Conservation (phyloP, 2,329 filamentous ascomycete genomes). For the Fusarium acutatum region DNA sequence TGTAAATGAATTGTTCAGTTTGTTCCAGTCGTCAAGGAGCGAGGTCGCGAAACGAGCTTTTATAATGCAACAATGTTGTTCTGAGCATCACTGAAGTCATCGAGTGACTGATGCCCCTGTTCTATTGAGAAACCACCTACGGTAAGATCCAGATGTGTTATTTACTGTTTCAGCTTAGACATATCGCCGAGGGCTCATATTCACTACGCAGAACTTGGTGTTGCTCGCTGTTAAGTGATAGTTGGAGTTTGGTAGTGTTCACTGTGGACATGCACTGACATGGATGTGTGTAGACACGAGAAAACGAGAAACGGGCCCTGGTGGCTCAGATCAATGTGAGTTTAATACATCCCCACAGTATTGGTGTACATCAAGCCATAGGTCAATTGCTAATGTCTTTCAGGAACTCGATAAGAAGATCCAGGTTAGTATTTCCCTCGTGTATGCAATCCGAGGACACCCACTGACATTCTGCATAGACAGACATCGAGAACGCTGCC, state of each 20-base stretch:
- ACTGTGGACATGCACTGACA: no score
- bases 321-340: fast-evolving
- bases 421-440: neutral
- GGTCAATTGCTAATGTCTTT: neutral
- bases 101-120: neutral
- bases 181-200: neutral
- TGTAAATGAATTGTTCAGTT: neutral
- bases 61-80: neutral
- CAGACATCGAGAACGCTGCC: fast-evolving
- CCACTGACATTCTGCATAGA: neutral
- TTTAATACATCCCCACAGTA: neutral
- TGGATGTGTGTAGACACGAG: fast-evolving
- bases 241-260: neutral
- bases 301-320: fast-evolving
- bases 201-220: neutral
- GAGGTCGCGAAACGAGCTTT: neutral
- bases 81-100: neutral
- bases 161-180: neutral
- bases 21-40: neutral
- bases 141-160: neutral
- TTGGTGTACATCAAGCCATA: neutral
- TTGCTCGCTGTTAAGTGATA: neutral
- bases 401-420: fast-evolving
- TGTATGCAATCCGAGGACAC: neutral
- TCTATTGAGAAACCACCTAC: neutral